phyloP scores from a whole-genome alignment of 371 early-diverging fungal genomes.

The Sporodiniella umbellata region DNA sequence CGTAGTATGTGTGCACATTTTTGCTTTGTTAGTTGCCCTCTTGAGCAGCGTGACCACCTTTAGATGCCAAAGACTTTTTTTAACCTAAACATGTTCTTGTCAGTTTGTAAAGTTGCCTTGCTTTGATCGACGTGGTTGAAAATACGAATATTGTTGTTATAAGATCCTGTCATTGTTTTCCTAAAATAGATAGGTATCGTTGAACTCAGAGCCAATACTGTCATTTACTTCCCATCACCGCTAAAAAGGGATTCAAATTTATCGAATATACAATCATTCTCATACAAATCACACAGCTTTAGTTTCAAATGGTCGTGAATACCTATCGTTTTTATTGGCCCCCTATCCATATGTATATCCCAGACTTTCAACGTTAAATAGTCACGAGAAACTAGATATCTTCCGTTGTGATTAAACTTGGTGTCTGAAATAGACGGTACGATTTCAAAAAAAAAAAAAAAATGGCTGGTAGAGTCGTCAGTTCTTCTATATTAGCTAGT shows the following conservation, averaged over 20 bases:
- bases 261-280: slow-evolving; percentile 99
- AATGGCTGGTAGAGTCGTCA: slow-evolving; percentile 92
- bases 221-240: slow-evolving; percentile 75
- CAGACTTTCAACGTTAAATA: slow-evolving; percentile 95
- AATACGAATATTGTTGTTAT: slow-evolving; percentile 95
- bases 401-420: slow-evolving; percentile 93
- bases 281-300: slow-evolving; percentile 96
- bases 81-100: slow-evolving; percentile 95
- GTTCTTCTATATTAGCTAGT: slow-evolving; percentile 98
- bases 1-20: slow-evolving; percentile 68
- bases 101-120: slow-evolving; percentile 93
- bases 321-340: slow-evolving; percentile 91
- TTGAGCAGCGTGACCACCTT: slow-evolving; percentile 42
- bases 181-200: slow-evolving; percentile 50
- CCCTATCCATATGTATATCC: slow-evolving; percentile 96
- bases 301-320: slow-evolving; percentile 93
- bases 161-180: slow-evolving; percentile 97
- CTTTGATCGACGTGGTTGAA: slow-evolving; percentile 72
- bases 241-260: slow-evolving; percentile 97
- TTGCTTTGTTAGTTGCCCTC: slow-evolving; percentile 56
- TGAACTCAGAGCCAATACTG: background rate
- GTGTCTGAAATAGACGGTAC: slow-evolving; percentile 96
- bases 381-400: slow-evolving; percentile 95
- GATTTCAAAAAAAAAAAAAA: slow-evolving; percentile 98
- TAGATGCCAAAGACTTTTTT: slow-evolving; percentile 67